Conservation (phyloP, 2,329 filamentous ascomycete genomes). For the Aureobasidium sp. region DNA sequence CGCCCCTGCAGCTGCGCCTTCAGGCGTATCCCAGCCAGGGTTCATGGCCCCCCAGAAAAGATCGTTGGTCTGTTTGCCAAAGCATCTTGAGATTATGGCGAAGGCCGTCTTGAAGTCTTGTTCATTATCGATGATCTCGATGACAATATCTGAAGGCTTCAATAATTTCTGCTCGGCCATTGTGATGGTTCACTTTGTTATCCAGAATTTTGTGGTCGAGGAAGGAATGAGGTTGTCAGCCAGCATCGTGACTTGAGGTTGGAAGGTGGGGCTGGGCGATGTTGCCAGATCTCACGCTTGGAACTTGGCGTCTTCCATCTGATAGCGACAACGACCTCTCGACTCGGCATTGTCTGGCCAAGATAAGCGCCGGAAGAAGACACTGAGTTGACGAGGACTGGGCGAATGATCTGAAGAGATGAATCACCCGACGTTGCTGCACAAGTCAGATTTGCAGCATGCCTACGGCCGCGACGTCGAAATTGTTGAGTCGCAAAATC, state of each 20-base stretch:
- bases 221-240: not conserved
- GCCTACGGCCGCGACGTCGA: too few relatives aligned
- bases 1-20: constrained; percentile 35
- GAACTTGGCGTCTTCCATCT: not conserved
- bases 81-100: constrained; percentile 34
- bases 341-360: not conserved
- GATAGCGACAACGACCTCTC: not conserved
- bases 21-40: constrained; percentile 48
- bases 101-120: constrained; percentile 1
- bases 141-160: not conserved
- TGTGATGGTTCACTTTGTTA: not conserved
- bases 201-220: too few relatives aligned
- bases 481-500: too few relatives aligned
- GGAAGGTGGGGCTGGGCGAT: not conserved
- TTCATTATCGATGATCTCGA: constrained; percentile 9
- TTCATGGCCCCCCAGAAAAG: constrained; percentile 47
- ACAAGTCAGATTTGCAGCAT: too few relatives aligned
- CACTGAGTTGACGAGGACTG: too few relatives aligned
- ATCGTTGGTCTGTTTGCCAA: constrained; percentile 47
- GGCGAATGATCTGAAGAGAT: too few relatives aligned
- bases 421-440: too few relatives aligned
- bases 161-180: not conserved
- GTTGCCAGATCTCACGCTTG: constrained; percentile 8
- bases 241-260: not conserved
- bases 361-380: too few relatives aligned